These are phyloP conservation scores for Nigrospora oryzae DNA, from an alignment of 2,329 filamentous ascomycete genomes.

Conservation along the genomic window DNA sequence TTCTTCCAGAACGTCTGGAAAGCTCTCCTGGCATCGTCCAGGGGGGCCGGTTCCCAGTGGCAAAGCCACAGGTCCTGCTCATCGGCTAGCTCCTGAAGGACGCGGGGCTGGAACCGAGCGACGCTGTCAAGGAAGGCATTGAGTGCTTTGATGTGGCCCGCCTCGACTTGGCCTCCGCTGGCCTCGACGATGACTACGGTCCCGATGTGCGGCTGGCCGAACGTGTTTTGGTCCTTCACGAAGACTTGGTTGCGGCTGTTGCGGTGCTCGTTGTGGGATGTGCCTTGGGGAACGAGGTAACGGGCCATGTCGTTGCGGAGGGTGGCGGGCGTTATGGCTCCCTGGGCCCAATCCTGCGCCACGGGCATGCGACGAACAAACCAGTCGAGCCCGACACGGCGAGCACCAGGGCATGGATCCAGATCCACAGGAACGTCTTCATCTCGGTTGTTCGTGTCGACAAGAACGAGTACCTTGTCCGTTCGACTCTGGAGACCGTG, in stretches of 20 bases:
- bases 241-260: neutral
- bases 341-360: neutral
- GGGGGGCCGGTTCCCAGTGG: neutral
- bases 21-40: neutral
- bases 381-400: constrained; percentile 6
- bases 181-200: constrained; percentile 4
- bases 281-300: neutral
- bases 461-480: neutral
- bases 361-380: constrained; percentile 1
- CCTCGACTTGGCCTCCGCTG: neutral
- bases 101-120: neutral
- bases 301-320: constrained; percentile 3
- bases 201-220: neutral
- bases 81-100: neutral
- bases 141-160: constrained; percentile 3
- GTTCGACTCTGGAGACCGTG: neutral
- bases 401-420: neutral
- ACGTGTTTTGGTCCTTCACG: neutral
- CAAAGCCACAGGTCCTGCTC: neutral
- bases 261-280: neutral
- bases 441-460: neutral
- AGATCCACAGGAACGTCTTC: neutral
- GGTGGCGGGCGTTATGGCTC: neutral
- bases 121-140: constrained; percentile 3
- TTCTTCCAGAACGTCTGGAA: constrained; percentile 4